A percentile compares a stretch with the other conserved stretches of the same genome.
phyloP scores from a whole-genome alignment of 2,329 filamentous ascomycete genomes.

The Fusarium graminum region DNA sequence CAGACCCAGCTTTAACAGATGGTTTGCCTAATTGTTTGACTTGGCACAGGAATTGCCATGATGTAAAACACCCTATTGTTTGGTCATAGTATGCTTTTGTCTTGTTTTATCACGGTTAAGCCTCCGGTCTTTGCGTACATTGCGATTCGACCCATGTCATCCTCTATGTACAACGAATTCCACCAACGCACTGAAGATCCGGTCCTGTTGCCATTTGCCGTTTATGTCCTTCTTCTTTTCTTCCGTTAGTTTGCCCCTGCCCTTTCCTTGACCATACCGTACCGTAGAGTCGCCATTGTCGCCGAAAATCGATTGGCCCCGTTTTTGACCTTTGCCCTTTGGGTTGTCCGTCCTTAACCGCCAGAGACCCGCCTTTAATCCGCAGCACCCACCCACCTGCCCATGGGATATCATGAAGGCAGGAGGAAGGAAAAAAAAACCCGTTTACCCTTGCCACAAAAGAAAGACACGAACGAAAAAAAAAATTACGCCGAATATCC shows the following conservation, averaged over 20 bases:
- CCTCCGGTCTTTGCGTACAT: constrained; percentile 26
- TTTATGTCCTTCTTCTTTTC: constrained; percentile 26
- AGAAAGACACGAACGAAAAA: constrained; percentile 39
- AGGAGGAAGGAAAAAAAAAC: constrained; percentile 30
- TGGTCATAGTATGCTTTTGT: constrained; percentile 38
- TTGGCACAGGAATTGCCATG: constrained; percentile 5
- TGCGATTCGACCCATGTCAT: constrained; percentile 20
- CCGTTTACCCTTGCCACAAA: constrained; percentile 41
- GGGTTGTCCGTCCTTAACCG: constrained; percentile 42
- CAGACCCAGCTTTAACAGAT: neutral
- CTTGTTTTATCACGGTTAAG: constrained; percentile 25
- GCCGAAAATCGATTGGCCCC: constrained; percentile 40
- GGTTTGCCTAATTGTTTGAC: neutral
- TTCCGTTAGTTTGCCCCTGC: constrained; percentile 26
- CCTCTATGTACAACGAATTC: constrained; percentile 41
- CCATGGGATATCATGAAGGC: constrained; percentile 48
- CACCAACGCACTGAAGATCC: constrained; percentile 37
- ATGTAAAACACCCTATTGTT: constrained; percentile 37
- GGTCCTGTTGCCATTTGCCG: constrained; percentile 45
- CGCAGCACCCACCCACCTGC: constrained; percentile 46
- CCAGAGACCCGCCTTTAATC: constrained; percentile 38
- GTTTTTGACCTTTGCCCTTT: constrained; percentile 33
- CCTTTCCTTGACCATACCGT: constrained; percentile 30
- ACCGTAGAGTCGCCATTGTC: constrained; percentile 38
- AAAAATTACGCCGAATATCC: constrained; percentile 45